Percentiles rank a stretch among this genome's conserved stretches.
These are phyloP conservation scores for Malus hybrid DNA, from an alignment of 331 rosid species.

Conservation along the genomic window DNA sequence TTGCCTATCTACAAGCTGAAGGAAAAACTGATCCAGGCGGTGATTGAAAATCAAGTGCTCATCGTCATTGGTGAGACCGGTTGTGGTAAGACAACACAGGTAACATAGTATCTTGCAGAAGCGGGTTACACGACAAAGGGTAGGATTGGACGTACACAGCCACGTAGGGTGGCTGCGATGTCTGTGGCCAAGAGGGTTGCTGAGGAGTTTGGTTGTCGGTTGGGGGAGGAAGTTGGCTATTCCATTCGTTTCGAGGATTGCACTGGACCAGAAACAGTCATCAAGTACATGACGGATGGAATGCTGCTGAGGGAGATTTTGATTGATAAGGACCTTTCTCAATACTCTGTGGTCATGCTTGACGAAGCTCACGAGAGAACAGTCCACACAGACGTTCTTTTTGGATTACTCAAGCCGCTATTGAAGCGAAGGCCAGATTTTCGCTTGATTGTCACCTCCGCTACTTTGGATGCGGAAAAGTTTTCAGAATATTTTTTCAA, in stretches of 20 bases:
- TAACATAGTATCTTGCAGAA: slow-evolving; percentile 89
- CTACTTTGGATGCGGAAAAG: slow-evolving; percentile 82
- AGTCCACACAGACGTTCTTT: slow-evolving; percentile 76
- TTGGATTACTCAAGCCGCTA: slow-evolving; percentile 74
- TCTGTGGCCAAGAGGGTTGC: slow-evolving; percentile 96
- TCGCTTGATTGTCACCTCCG: slow-evolving; percentile 83
- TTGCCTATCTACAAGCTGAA: slow-evolving; percentile 67
- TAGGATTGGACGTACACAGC: slow-evolving; percentile 92
- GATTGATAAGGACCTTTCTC: slow-evolving; percentile 72
- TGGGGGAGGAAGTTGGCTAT: slow-evolving; percentile 96
- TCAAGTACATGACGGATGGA: slow-evolving; percentile 95
- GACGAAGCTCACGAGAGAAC: slow-evolving; percentile 96
- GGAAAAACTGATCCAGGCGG: slow-evolving; percentile 68
- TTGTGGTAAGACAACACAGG: slow-evolving; percentile 93
- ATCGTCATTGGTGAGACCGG: slow-evolving; percentile 97
- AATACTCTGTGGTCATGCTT: slow-evolving; percentile 81
- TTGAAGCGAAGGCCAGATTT: slow-evolving; percentile 68
- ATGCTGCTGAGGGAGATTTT: slow-evolving; percentile 84
- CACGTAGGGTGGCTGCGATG: slow-evolving; percentile 94
- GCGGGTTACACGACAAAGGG: slow-evolving; percentile 81
- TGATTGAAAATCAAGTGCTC: slow-evolving; percentile 71
- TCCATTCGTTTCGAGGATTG: slow-evolving; percentile 95
- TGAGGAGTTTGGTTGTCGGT: slow-evolving; percentile 82
- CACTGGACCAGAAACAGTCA: slow-evolving; percentile 82
- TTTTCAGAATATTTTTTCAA: slow-evolving; percentile 81